phyloP scores from a whole-genome alignment of 2,329 filamentous ascomycete species.

The Colletotrichum musicola region DNA sequence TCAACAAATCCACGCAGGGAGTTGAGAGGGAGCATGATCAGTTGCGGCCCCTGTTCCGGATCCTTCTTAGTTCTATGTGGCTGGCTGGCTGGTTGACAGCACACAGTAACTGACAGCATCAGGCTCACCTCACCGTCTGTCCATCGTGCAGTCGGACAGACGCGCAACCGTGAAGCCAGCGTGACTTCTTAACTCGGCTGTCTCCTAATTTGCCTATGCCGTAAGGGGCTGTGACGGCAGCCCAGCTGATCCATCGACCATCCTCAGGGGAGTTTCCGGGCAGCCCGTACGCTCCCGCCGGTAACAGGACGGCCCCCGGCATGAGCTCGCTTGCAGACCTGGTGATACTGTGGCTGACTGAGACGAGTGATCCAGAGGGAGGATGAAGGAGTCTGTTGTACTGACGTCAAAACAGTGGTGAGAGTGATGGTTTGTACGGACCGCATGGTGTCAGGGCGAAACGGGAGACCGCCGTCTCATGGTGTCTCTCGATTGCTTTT shows the following conservation, averaged over 20 bases:
- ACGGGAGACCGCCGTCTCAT: slow-evolving; percentile 29
- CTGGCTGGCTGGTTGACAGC: not conserved
- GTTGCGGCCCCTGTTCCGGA: slow-evolving; percentile 14
- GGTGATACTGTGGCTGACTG: slow-evolving; percentile 22
- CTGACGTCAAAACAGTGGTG: slow-evolving; percentile 22
- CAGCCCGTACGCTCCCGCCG: slow-evolving; percentile 10
- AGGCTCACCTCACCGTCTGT: not conserved
- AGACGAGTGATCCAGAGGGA: not conserved
- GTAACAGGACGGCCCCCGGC: slow-evolving; percentile 1
- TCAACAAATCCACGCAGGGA: not conserved
- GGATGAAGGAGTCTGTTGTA: not conserved
- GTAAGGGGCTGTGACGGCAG: slow-evolving; percentile 15
- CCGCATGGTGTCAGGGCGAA: slow-evolving; percentile 6
- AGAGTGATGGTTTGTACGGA: not conserved
- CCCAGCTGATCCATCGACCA: slow-evolving; percentile 8
- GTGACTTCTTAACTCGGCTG: not conserved
- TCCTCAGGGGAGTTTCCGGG: slow-evolving; percentile 19
- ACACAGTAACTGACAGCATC: not conserved
- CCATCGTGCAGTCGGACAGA: not conserved
- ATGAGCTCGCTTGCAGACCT: slow-evolving; percentile 10
- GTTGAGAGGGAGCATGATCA: slow-evolving; percentile 6
- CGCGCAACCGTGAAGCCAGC: slow-evolving; percentile 6
- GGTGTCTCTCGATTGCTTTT: slow-evolving; percentile 27
- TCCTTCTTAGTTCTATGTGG: slow-evolving; percentile 9
- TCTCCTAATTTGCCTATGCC: not conserved